Percentiles rank a stretch among this genome's conserved stretches.
phyloP scores from a whole-genome alignment of 495 filamentous ascomycete genomes.

The Neurospora sp. region DNA sequence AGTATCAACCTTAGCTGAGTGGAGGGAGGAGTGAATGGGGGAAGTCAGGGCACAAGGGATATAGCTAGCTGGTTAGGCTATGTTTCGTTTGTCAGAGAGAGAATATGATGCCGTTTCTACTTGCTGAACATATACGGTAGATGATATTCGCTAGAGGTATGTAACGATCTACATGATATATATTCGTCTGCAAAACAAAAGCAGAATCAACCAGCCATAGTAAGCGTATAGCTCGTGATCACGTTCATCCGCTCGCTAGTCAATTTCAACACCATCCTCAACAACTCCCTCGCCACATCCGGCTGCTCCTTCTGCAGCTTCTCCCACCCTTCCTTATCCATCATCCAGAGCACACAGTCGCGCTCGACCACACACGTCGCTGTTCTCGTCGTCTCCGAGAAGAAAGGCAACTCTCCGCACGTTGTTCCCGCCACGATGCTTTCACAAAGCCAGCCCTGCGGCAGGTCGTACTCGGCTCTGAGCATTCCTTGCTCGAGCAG shows the following conservation, averaged over 20 bases:
- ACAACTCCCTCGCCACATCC: constrained; percentile 71
- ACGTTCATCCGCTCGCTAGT: constrained; percentile 84
- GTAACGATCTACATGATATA: not conserved
- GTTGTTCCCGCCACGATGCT: constrained; percentile 91
- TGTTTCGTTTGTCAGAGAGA: not conserved
- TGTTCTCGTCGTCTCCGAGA: constrained; percentile 76
- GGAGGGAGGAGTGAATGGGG: not conserved
- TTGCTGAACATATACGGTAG: not conserved
- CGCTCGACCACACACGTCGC: constrained; percentile 77
- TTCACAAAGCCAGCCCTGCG: constrained; percentile 81
- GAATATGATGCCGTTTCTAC: not conserved
- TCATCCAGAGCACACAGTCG: constrained; percentile 71
- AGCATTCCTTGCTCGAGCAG: constrained; percentile 86
- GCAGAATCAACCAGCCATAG: constrained; percentile 22
- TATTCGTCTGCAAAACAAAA: not conserved
- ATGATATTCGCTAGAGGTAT: not conserved
- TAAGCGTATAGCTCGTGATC: constrained; percentile 54
- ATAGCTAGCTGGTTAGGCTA: not conserved
- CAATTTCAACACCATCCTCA: constrained; percentile 76
- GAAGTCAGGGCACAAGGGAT: not conserved
- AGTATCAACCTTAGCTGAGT: not conserved
- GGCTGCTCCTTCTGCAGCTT: constrained; percentile 56
- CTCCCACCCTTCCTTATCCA: constrained; percentile 61
- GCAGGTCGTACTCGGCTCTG: constrained; percentile 77
- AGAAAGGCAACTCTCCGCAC: constrained; percentile 93